Percentiles rank a stretch among this genome's conserved stretches.
These are phyloP conservation scores for Penicillium lagena DNA, from an alignment of 495 filamentous ascomycete genomes.

Conservation along the genomic window DNA sequence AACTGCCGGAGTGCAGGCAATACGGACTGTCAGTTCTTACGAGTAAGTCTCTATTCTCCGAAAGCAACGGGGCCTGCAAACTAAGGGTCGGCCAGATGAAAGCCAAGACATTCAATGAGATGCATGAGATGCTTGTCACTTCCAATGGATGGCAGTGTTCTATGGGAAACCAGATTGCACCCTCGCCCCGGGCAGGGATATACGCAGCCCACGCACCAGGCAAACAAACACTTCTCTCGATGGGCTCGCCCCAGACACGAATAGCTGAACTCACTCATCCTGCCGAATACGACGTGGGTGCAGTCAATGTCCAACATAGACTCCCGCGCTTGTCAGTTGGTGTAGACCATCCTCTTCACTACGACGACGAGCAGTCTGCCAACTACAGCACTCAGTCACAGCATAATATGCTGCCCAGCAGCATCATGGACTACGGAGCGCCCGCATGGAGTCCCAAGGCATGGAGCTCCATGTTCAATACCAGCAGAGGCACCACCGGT, in stretches of 20 bases:
- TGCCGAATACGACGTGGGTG: slow-evolving; percentile 21
- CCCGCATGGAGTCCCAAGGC: slow-evolving; percentile 18
- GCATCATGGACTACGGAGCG: slow-evolving; percentile 19
- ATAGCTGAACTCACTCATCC: slow-evolving; percentile 12
- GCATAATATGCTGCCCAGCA: slow-evolving; percentile 23
- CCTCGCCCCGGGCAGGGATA: slow-evolving; percentile 14
- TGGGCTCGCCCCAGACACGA: slow-evolving; percentile 12
- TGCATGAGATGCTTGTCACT: too few species aligned
- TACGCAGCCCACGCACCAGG: slow-evolving; percentile 13
- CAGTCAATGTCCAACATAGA: slow-evolving; percentile 7
- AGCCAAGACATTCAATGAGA: not conserved
- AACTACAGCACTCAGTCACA: slow-evolving; percentile 20
- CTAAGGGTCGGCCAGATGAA: not conserved
- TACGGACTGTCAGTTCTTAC: slow-evolving; percentile 68
- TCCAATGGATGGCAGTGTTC: slow-evolving; percentile 25
- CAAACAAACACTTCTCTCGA: slow-evolving; percentile 8
- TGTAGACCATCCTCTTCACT: slow-evolving; percentile 18
- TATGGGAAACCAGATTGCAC: slow-evolving; percentile 7
- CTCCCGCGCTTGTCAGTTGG: slow-evolving; percentile 15
- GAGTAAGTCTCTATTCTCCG: slow-evolving; percentile 47
- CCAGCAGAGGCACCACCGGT: slow-evolving; percentile 8
- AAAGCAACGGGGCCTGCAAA: too few species aligned
- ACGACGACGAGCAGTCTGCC: slow-evolving; percentile 24
- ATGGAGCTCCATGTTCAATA: slow-evolving; percentile 19
- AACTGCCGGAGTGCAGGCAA: slow-evolving; percentile 75